These are phyloP conservation scores for Fragaria ananassa DNA, from an alignment of 306 rosid genomes.

Conservation along the genomic window DNA sequence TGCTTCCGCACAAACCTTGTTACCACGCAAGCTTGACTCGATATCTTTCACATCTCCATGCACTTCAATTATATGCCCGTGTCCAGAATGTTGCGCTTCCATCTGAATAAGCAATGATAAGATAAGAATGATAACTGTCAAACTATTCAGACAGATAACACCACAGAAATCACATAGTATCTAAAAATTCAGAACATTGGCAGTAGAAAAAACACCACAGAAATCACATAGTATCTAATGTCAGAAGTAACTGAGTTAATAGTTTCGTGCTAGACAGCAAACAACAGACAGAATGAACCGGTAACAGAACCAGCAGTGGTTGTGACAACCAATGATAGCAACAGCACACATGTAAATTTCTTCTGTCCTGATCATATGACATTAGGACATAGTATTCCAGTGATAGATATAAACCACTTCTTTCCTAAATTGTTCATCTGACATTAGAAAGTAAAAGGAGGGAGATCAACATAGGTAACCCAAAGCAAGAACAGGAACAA, in stretches of 20 bases:
- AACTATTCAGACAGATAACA: neutral
- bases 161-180: neutral
- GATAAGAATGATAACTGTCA: neutral
- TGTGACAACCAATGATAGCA: neutral
- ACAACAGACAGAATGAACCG: neutral
- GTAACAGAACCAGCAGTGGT: neutral
- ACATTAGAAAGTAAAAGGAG: neutral
- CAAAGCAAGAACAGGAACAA: neutral
- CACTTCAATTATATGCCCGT: conserved; percentile 45
- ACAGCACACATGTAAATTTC: neutral
- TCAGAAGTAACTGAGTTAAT: neutral
- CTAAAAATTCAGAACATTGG: neutral
- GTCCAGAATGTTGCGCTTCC: conserved; percentile 42
- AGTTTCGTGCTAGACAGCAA: neutral
- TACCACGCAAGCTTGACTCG: conserved; percentile 27
- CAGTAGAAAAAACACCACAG: neutral
- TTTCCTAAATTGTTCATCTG: neutral
- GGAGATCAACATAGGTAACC: neutral
- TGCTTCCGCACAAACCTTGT: conserved; percentile 54
- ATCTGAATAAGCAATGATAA: conserved; percentile 36
- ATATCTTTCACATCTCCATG: conserved; percentile 35
- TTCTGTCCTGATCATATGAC: neutral
- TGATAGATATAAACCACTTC: neutral
- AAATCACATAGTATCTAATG: neutral
- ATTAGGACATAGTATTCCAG: neutral